Conservation (phyloP, 805 yeast genomes). For the Teunomyces gatunensis region DNA sequence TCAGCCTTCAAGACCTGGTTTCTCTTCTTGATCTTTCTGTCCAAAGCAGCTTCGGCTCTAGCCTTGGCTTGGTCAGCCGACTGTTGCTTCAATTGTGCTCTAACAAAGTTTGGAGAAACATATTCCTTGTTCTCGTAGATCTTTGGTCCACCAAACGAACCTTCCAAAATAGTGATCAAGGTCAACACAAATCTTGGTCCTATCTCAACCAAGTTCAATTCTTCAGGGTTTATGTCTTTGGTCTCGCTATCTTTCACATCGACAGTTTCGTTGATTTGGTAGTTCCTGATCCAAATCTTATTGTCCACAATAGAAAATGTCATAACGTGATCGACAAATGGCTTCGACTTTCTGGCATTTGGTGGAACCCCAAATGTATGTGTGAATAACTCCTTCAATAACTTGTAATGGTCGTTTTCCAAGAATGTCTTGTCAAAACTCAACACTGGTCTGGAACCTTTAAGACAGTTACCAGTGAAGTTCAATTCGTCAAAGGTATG, state of each 20-base stretch:
- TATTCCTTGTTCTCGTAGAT: constrained; percentile 95
- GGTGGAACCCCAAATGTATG: constrained; percentile 95
- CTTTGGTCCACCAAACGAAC: constrained; percentile 97
- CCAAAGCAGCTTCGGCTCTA: constrained; percentile 76
- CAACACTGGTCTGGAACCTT: constrained; percentile 91
- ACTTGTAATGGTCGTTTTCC: constrained; percentile 59
- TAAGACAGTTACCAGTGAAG: constrained; percentile 93
- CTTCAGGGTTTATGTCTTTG: constrained; percentile 44
- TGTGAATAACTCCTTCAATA: constrained; percentile 78
- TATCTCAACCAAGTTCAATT: constrained; percentile 82
- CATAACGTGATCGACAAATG: constrained; percentile 93
- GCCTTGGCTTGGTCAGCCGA: constrained; percentile 75
- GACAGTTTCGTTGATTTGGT: constrained; percentile 74
- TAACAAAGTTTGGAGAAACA: constrained; percentile 91
- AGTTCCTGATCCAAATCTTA: constrained; percentile 93
- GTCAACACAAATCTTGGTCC: constrained; percentile 97
- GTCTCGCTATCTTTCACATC: constrained; percentile 55
- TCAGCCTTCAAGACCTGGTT: constrained; percentile 72
- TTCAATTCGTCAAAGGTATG: constrained; percentile 95
- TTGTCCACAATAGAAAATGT: constrained; percentile 89
- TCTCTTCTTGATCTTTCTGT: constrained; percentile 72
- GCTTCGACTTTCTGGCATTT: constrained; percentile 85
- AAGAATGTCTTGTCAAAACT: constrained; percentile 81
- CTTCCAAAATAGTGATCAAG: constrained; percentile 86
- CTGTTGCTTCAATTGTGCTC: constrained; percentile 81